Conservation (phyloP, 73 alveolate species). For the Paramecium pentaurelia region DNA sequence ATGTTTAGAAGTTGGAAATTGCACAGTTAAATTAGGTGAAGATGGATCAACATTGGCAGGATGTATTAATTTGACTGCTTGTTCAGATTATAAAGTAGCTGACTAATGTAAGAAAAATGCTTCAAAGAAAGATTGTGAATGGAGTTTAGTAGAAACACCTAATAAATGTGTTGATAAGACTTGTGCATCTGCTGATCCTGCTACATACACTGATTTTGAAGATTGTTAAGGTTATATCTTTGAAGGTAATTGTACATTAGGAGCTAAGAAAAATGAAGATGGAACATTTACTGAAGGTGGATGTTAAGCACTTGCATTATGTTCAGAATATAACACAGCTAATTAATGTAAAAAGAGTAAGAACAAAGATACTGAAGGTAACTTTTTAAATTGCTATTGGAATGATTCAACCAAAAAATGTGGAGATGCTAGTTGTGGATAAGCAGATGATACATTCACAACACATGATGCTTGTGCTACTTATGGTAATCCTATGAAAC, state of each 20-base stretch:
- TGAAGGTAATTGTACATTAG: neutral
- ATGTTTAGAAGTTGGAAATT: neutral
- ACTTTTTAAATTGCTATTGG: neutral
- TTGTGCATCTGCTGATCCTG: constrained; percentile 36
- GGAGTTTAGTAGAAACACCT: neutral
- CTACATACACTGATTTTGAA: neutral
- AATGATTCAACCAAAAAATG: neutral
- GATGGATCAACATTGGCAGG: neutral
- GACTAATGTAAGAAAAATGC: neutral
- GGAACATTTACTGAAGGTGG: neutral
- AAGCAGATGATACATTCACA: neutral
- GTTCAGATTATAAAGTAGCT: neutral
- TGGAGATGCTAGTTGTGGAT: neutral
- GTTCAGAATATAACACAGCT: neutral
- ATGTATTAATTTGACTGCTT: neutral
- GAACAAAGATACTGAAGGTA: neutral
- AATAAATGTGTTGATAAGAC: neutral
- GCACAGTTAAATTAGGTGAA: neutral
- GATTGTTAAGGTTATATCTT: neutral
- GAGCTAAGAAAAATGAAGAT: neutral
- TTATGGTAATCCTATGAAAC: neutral
- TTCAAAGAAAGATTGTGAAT: neutral
- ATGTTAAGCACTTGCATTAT: neutral
- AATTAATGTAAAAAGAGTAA: neutral
- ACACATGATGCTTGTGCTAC: neutral